Percentiles rank a stretch among this genome's conserved stretches.
Evolutionary conservation across 441 rosid genomes (phyloP).

Genomic region (Jatropha podagrica): DNA sequence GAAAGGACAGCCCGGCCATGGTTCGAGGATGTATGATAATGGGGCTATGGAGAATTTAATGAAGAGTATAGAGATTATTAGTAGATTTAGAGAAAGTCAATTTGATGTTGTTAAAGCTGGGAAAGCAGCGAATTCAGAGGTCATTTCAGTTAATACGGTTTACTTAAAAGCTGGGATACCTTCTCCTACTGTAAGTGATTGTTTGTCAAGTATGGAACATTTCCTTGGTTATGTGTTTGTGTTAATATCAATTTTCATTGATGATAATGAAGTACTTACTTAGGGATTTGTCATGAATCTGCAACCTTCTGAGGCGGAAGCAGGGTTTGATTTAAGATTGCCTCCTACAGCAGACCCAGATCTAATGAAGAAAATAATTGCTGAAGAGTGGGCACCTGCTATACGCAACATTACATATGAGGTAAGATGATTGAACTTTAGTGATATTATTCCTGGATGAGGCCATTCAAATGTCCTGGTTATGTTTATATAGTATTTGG

Average conservation of each 20-base stretch:
- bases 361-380: conserved; percentile 57
- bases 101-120: conserved; percentile 84
- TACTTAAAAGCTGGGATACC: conserved; percentile 78
- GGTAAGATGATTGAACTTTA: conserved; percentile 36
- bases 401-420: conserved; percentile 63
- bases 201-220: neutral
- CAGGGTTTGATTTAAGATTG: conserved; percentile 78
- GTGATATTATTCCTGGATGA: neutral
- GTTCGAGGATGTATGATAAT: conserved; percentile 74
- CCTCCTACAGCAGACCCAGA: conserved; percentile 81
- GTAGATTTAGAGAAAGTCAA: conserved; percentile 65
- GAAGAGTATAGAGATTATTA: conserved; percentile 70
- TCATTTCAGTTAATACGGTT: conserved; percentile 81
- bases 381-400: conserved; percentile 87
- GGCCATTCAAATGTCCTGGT: neutral
- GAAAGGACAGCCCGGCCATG: conserved; percentile 72
- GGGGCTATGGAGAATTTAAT: conserved; percentile 86
- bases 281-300: conserved; percentile 91
- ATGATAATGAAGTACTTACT: conserved; percentile 12
- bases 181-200: conserved; percentile 52
- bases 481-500: neutral
- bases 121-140: conserved; percentile 58
- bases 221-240: neutral
- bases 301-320: conserved; percentile 96
- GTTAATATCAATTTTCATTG: neutral